These are phyloP conservation scores for Pseudotsuga menziesii DNA, from an alignment of 75 land plant species.

Conservation along the genomic window DNA sequence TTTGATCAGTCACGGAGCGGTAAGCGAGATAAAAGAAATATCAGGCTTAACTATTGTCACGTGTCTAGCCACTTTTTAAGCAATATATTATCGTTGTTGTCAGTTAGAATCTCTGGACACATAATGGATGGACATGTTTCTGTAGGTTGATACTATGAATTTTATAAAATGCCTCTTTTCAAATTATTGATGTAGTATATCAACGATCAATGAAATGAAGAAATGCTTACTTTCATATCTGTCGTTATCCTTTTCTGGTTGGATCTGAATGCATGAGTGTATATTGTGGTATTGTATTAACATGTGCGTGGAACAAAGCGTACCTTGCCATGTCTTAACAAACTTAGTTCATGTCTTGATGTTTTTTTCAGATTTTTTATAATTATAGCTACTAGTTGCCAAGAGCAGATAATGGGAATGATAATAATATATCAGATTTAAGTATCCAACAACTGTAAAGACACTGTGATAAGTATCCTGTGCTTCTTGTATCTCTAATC, in stretches of 20 bases:
- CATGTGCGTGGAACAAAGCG: background rate
- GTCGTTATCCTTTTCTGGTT: background rate
- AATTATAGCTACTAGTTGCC: too few relatives aligned
- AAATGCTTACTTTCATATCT: background rate
- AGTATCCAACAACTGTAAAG: background rate
- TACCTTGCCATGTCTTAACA: background rate
- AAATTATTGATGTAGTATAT: background rate
- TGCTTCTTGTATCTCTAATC: background rate
- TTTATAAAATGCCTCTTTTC: background rate
- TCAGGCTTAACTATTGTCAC: background rate
- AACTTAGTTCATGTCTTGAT: background rate
- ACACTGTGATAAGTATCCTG: background rate
- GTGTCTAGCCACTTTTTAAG: background rate
- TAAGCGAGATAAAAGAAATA: constrained; percentile 25
- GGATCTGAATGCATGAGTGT: background rate
- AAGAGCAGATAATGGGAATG: background rate
- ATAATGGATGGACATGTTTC: background rate
- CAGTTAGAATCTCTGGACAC: background rate
- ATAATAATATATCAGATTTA: background rate
- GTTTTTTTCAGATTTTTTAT: background rate
- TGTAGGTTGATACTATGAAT: background rate
- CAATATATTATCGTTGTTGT: background rate
- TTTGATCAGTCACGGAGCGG: constrained; percentile 71
- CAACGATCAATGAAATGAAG: background rate
- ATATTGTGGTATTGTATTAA: background rate